A percentile compares a stretch with the other conserved stretches of the same genome.
Conservation (phyloP, 2,329 filamentous ascomycete species). For the Ceratocystis ficicola region DNA sequence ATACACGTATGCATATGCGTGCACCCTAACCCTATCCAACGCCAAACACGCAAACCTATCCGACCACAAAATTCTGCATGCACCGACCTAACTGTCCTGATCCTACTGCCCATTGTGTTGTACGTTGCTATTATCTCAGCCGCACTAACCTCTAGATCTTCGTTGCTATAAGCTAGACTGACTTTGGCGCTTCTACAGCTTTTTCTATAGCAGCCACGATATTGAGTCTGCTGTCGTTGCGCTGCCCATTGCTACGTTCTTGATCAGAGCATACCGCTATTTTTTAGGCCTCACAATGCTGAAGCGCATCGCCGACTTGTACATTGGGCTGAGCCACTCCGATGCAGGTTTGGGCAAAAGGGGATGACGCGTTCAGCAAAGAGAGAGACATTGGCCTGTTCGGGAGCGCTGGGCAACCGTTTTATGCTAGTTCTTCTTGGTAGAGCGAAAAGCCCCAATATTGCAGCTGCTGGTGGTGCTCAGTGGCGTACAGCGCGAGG, state of each 20-base stretch:
- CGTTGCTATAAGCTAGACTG: too few species aligned
- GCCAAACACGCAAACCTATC: neutral
- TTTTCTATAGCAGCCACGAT: too few species aligned
- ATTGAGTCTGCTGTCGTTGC: too few species aligned
- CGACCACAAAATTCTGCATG: neutral
- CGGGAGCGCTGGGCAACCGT: neutral
- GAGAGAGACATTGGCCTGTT: neutral
- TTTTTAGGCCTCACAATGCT: neutral
- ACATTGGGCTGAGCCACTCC: neutral
- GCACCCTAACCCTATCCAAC: neutral
- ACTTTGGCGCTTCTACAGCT: too few species aligned
- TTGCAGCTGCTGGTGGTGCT: neutral
- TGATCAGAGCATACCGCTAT: neutral
- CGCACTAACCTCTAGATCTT: too few species aligned
- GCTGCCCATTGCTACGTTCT: neutral
- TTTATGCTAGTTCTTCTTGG: neutral
- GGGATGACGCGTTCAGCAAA: neutral
- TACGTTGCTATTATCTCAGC: neutral
- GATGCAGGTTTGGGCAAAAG: neutral
- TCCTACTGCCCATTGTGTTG: neutral
- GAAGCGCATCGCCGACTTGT: neutral
- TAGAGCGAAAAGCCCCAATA: conserved; percentile 1
- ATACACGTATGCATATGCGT: neutral
- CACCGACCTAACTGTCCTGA: neutral
- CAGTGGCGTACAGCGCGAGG: neutral